Evolutionary conservation across 805 yeast species (phyloP).

Genomic region (Myxozyma kluyveri): DNA sequence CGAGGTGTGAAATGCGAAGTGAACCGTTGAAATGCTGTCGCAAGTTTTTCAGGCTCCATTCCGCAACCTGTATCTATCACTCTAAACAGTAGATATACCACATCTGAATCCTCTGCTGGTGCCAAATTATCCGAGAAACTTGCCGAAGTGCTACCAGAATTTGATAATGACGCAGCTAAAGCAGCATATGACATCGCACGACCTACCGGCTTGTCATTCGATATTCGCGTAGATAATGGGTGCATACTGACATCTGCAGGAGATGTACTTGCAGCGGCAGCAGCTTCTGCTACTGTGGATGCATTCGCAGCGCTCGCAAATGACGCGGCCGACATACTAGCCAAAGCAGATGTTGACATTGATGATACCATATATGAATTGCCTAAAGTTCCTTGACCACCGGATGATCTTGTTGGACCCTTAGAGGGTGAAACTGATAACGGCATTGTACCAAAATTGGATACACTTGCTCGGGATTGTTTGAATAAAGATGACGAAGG

Average conservation of each 20-base stretch:
- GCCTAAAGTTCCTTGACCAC: background rate
- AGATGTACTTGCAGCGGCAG: background rate
- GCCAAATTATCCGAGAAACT: background rate
- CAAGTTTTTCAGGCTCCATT: conserved; percentile 75
- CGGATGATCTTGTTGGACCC: background rate
- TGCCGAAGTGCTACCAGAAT: conserved; percentile 3
- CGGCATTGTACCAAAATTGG: conserved; percentile 1
- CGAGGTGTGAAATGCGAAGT: conserved; percentile 95
- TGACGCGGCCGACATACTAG: background rate
- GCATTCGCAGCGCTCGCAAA: conserved; percentile 1
- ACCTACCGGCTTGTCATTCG: background rate
- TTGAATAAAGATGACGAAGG: conserved; percentile 15
- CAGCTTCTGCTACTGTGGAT: background rate
- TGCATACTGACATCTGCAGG: background rate
- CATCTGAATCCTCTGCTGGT: background rate
- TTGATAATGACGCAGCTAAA: conserved; percentile 22
- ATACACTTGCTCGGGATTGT: conserved; percentile 1
- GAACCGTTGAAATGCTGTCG: conserved; percentile 89
- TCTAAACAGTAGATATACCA: conserved; percentile 46
- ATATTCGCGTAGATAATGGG: background rate
- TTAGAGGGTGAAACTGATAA: conserved; percentile 8
- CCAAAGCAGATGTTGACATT: background rate
- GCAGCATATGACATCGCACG: conserved; percentile 21
- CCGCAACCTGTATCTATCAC: conserved; percentile 95
- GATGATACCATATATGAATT: background rate